Evolutionary conservation across 1,139 yeast species (phyloP), one percentile per base, ranked within the genome.

Genomic region (Nakaseomyces uthaithaninus): DNA sequence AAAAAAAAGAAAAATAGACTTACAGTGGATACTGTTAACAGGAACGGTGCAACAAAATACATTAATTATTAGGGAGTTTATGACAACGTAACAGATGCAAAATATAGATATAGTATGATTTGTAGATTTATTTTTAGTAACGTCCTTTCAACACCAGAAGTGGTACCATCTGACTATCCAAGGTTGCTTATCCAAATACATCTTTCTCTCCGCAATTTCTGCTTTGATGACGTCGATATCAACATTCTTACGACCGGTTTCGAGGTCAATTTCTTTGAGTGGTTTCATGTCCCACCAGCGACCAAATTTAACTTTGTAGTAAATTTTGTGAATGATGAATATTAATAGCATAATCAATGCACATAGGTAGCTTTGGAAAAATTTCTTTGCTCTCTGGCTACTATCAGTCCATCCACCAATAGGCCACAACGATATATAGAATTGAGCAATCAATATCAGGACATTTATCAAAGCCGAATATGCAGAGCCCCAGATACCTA

Each of bases 391-490:
- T 43, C 54, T 45, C 53, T 80, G 72, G 53, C 60, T 62, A 43
- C 79, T 75, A 19, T 50, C 41, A 30, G 77, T 77, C 94, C 94
- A 85, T 5, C 93, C 82, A 62, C 85, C 84, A 43, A 86, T 69
- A 2, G 94, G 80, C 35, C 93, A 80, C 48, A 85, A 74, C 44
- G 94, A 93, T 54, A 83, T 74, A 64, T 82, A 85, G 48, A 83
- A 78, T 66, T 84, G 94, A 25, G 89, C 86, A 45, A 77, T 63
- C 45, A 86, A 65, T 44, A 85, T 79, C 49, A 80, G 66, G 33
- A 71, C 47, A 59, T 80, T 80, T 47, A 85, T 60, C 7, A 65
- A 38, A 14, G 75, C 60, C 25, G 93, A 91, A 52, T 73, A 73
- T 51, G 62, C 64, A 2, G 94, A 83, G 40, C 95, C 95, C 48